Evolutionary conservation across 2,329 filamentous ascomycete genomes (phyloP), one percentile per base, ranked within the genome.

Genomic region (Aspergillaceae sp.): DNA sequence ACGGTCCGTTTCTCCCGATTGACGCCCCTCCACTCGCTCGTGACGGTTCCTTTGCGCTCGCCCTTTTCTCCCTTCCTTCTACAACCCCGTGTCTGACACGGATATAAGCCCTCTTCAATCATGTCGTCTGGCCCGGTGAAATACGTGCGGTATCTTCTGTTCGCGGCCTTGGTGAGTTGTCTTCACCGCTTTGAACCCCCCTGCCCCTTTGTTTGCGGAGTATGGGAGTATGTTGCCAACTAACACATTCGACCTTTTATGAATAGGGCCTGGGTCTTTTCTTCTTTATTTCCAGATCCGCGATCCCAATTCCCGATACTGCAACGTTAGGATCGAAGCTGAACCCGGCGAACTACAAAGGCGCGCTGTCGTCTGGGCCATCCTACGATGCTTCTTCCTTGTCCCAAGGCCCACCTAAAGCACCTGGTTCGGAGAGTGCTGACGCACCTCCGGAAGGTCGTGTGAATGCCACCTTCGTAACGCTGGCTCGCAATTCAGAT

Each of bases 391-490:
- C 49, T 4, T 5, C 29, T 5, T 40, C 38, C 4, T 33, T 42
- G 19, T 28, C 29, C 7, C 8, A 42, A 32, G 30, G 30, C 7
- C 44, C 45, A 26, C 40, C 52, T 10, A 46, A 50, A 28, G 53
- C 55, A 38, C 44, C 46, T 8, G 46, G 45, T 11, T n/a, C 52
- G 35, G 45, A 42, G 30, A 57, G 66, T 19, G 63, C 68, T 11
- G 75, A 76, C 30, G 77, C 78, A 9, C 73, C 79, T 7, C 84
- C 84, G 43, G 48, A 47, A 11, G 80, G 82, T 50, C 86, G 87
- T 60, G 87, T 94, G 77, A 98, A 98, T 69, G 92, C 94, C 43
- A 98, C 92, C 7, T 98, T 98, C 62, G 89, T 98, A 44, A 95
- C 90, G 26, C 79, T 98, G 50, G 92, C 92, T 45, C 84, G 92